phyloP scores from a whole-genome alignment of 2,329 filamentous ascomycete species.

The Venturia asperata region DNA sequence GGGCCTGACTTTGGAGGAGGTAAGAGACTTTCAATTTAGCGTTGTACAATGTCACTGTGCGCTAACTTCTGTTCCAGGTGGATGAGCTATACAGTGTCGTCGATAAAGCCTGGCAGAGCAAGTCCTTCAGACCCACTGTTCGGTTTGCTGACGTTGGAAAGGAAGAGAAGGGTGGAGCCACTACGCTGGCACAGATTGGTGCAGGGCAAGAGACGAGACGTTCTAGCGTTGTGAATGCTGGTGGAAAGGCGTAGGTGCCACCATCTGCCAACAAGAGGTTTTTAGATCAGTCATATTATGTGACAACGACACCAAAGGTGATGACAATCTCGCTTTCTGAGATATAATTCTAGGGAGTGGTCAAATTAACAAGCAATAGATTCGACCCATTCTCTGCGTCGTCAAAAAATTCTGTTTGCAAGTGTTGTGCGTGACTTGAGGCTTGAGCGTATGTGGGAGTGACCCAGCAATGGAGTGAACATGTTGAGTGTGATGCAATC shows the following conservation, averaged over 20 bases:
- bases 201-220: background rate
- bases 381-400: background rate
- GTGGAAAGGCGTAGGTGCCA: background rate
- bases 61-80: background rate
- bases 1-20: conserved; percentile 69
- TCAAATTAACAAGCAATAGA: background rate
- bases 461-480: background rate
- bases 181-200: conserved; percentile 28
- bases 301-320: background rate
- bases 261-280: background rate
- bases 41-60: background rate
- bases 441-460: background rate
- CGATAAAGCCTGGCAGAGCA: conserved; percentile 63
- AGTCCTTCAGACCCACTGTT: conserved; percentile 51
- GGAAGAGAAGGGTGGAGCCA: conserved; percentile 22
- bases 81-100: conserved; percentile 72
- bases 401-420: background rate
- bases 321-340: background rate
- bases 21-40: conserved; percentile 29
- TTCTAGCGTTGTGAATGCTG: background rate
- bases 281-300: background rate
- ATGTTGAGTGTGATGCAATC: background rate
- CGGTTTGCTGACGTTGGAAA: conserved; percentile 29
- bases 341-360: background rate
- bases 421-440: background rate